phyloP scores from a whole-genome alignment of 2,329 filamentous ascomycete species.

The Epichloe brachyelytri region DNA sequence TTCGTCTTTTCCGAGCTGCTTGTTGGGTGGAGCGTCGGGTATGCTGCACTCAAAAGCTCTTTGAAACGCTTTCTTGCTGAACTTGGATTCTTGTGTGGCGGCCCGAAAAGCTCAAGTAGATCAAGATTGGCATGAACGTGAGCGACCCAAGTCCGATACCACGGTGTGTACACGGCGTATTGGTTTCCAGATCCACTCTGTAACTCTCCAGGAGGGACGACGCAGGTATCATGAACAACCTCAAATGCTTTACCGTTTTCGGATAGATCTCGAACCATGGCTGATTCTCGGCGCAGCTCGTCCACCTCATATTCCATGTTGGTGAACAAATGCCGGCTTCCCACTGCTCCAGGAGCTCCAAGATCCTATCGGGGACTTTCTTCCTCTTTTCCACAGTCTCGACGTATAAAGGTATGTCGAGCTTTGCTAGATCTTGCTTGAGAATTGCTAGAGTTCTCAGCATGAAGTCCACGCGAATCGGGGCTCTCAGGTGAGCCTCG shows the following conservation, averaged over 20 bases:
- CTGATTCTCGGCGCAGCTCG: constrained; percentile 65
- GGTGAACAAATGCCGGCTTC: constrained; percentile 59
- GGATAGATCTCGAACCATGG: constrained; percentile 46
- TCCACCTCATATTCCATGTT: constrained; percentile 92
- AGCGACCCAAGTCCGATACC: constrained; percentile 65
- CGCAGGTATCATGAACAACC: constrained; percentile 69
- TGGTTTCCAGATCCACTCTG: constrained; percentile 58
- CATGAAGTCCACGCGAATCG: constrained; percentile 67
- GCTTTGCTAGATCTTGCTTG: constrained; percentile 49
- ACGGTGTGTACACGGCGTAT: constrained; percentile 75
- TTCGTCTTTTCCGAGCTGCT: constrained; percentile 46
- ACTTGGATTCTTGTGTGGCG: constrained; percentile 24
- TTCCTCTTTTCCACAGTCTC: constrained; percentile 57
- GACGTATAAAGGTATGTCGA: constrained; percentile 68
- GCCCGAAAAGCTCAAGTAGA: constrained; percentile 47
- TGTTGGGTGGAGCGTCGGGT: constrained; percentile 50
- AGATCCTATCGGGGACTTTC: constrained; percentile 44
- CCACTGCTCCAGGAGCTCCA: constrained; percentile 59
- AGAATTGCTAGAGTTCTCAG: constrained; percentile 57
- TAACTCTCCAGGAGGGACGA: constrained; percentile 62
- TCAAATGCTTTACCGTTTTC: constrained; percentile 54
- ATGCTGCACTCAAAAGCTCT: constrained; percentile 42
- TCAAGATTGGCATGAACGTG: constrained; percentile 59
- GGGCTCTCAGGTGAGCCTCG: constrained; percentile 63
- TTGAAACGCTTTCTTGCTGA: constrained; percentile 30